Evolutionary conservation across 2,329 filamentous ascomycete genomes (phyloP).

Genomic region (Penicillium sp.): DNA sequence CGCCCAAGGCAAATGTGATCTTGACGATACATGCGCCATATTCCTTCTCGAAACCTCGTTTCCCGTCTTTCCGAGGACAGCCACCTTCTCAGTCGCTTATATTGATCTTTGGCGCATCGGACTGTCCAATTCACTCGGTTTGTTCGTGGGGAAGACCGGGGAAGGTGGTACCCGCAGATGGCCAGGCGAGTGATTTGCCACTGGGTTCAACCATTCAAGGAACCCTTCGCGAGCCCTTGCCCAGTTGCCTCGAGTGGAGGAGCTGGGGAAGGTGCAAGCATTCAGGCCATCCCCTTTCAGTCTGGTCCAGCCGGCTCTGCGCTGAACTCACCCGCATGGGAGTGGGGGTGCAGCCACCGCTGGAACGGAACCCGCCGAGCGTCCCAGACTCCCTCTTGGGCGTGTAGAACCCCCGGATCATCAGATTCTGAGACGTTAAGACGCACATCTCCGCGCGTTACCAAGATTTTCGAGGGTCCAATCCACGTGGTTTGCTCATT

Average conservation of each 20-base stretch:
- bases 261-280: not conserved
- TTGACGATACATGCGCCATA: not conserved
- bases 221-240: not conserved
- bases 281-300: conserved; percentile 11
- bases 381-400: not conserved
- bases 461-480: not conserved
- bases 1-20: not conserved
- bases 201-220: not conserved
- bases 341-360: not conserved
- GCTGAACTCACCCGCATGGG: not conserved
- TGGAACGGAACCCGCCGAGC: conserved; percentile 19
- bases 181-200: not conserved
- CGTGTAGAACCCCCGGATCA: not conserved
- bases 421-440: not conserved
- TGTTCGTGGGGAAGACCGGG: not conserved
- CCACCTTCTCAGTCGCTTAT: not conserved
- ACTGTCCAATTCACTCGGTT: too few species aligned
- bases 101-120: not conserved
- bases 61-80: not conserved
- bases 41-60: not conserved
- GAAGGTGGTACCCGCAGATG: not conserved
- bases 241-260: not conserved
- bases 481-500: not conserved
- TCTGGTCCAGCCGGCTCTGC: conserved; percentile 16
- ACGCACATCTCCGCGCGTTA: not conserved